A percentile compares a stretch with the other conserved stretches of the same genome.
Conservation (phyloP, 23 red algal species). For the Gracilaria caudata region DNA sequence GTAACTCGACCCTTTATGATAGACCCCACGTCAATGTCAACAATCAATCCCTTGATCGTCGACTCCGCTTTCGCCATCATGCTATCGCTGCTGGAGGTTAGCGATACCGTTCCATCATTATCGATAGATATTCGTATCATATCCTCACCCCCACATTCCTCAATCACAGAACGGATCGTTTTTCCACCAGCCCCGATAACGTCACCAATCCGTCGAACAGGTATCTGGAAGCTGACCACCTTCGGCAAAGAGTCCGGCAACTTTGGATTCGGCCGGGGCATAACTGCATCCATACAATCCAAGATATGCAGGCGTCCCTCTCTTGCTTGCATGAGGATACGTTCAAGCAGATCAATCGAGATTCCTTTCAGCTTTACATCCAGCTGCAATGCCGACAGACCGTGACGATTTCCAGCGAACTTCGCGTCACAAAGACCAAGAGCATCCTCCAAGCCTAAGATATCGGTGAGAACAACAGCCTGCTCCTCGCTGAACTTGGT, state of each 20-base stretch:
- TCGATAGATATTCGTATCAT: constrained; percentile 77
- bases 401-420: constrained; percentile 77
- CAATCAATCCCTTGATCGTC: constrained; percentile 43
- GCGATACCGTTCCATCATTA: constrained; percentile 76
- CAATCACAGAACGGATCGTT: constrained; percentile 82
- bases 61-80: constrained; percentile 62
- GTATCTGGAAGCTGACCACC: constrained; percentile 62
- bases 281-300: constrained; percentile 71
- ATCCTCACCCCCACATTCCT: constrained; percentile 91
- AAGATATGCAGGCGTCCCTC: constrained; percentile 75
- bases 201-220: constrained; percentile 80
- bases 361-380: constrained; percentile 97
- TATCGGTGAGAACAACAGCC: constrained; percentile 87
- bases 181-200: constrained; percentile 92
- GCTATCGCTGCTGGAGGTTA: constrained; percentile 36
- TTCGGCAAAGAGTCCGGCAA: constrained; percentile 84
- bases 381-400: constrained; percentile 89
- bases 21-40: constrained; percentile 64
- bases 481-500: background rate
- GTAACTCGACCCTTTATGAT: constrained; percentile 46
- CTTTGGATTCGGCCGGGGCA: constrained; percentile 10
- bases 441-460: constrained; percentile 96
- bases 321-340: constrained; percentile 73
- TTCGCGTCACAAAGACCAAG: constrained; percentile 94
- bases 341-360: constrained; percentile 66